Base-by-base conservation (phyloP, 1,284 basidiomycete species). In the Megacollybia platyphylla region DNA sequence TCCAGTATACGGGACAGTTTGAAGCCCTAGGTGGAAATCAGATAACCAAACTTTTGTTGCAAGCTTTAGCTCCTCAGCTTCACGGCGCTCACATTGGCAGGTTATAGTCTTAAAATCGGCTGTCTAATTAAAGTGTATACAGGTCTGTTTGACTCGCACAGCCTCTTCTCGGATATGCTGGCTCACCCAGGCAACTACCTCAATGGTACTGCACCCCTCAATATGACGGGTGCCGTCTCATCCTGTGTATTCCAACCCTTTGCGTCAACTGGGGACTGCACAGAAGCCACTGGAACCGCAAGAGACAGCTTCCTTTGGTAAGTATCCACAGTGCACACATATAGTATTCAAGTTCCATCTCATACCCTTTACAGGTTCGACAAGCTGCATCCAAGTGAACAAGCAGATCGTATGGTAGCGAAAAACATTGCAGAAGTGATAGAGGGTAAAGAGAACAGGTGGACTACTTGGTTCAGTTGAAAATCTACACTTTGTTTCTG, bases 131-230 rank as follows among this genome's bases (percentile, higher is more conserved):
- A 40, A n/a, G 7, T 20, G 9, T 28, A n/a, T 11, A 9, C 38
- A 73, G 71, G 64, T 4, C 52, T 71, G 7, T 76, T 76, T 51
- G 72, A 76, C 52, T 71, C 71, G 0, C 64, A 75, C 51, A 53
- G 57, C 7, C 58, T 77, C 9, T 76, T 79, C 59, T 52, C 61
- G 29, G 72, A 77, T 50, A 77, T 78, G 58, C 61, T 64, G 46
- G 52, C 59, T 17, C 56, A 66, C 40, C 76, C 76, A 2, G 50
- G 57, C 2, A 48, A 54, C 9, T 79, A 73, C 49, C 54, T 79
- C 37, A 78, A 79, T 44, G 76, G 76, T 11, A 78, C 73, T 2
- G 73, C 63, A 1, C 70, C 74, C 7, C 55, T 71, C 41, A 77
- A 78, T 49, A 64, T 68, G 7, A 76, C 71, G 0, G 71, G 72